Percentiles rank a stretch among this genome's conserved stretches.
phyloP scores from a whole-genome alignment of 106 monocot species.

The Hemerocallis citrina region DNA sequence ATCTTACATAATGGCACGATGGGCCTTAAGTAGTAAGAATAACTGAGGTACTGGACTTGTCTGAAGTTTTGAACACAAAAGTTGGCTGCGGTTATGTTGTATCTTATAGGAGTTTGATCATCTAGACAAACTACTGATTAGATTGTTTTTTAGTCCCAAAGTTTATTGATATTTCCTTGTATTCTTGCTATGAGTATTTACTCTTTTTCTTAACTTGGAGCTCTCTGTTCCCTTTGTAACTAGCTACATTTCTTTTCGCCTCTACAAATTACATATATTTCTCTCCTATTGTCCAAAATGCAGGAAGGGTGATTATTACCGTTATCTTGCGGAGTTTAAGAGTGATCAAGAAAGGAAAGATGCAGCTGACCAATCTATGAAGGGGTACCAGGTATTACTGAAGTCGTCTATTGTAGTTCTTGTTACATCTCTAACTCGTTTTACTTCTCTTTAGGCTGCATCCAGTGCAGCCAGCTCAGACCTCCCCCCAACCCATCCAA shows the following conservation, averaged over 20 bases:
- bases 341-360: slow-evolving; percentile 31
- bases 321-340: slow-evolving; percentile 41
- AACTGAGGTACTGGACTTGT: not conserved
- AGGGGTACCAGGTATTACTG: slow-evolving; percentile 28
- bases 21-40: not conserved
- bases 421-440: not conserved
- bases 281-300: not conserved
- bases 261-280: not conserved
- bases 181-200: not conserved
- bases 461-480: slow-evolving; percentile 22
- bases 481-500: slow-evolving; percentile 33
- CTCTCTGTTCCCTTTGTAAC: not conserved
- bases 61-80: not conserved
- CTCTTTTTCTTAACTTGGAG: not conserved
- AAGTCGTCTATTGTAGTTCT: not conserved
- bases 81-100: not conserved
- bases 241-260: not conserved
- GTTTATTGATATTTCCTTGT: not conserved
- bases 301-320: slow-evolving; percentile 39
- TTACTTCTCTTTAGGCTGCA: slow-evolving; percentile 15
- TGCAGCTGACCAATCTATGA: slow-evolving; percentile 35
- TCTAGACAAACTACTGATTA: not conserved
- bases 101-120: not conserved
- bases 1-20: not conserved
- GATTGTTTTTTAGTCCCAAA: not conserved